Evolutionary conservation across 2,329 filamentous ascomycete genomes (phyloP), one percentile per base, ranked within the genome.

Genomic region (Beauveria pseudobassiana): DNA sequence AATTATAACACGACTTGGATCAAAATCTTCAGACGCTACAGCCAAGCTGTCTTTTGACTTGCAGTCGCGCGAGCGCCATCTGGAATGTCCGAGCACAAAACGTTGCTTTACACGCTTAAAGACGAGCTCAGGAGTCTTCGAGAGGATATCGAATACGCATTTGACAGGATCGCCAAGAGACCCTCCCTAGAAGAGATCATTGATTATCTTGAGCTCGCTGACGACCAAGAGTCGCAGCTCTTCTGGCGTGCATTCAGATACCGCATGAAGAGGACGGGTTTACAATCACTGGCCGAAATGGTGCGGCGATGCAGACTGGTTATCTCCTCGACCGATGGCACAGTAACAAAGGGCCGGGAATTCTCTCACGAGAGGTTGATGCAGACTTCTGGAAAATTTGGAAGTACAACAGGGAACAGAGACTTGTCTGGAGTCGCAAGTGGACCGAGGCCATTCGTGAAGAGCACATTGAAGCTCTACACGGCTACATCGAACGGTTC

Each of bases 1-100:
- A 0, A 48, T 67, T 0, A 87, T 91, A 61, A 80, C 89, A 1
- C 80, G 89, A 0, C 75, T 91, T 0, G 88, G 88, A 0, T 80
- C 80, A 0, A 89, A 89, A 64, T 82, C 68, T 0, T 84, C 80
- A 0, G 30, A 67, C 0, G 69, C 71, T 5, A 89, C 85, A 0
- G 73, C 75, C 3, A 56, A 66, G 0, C 71, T 89, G 0, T 76
- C 70, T 3, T 69, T 89, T 1, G 75, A 69, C 0, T 73, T 76
- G 30, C 46, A 50, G 22, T 50, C 24, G 14, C 46, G 56, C 34
- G n/a, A 49, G 28, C 28, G 28, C 26, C 26, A 28, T 51, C 20
- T n/a, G 8, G 22, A 14, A 42, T 18, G 7, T 18, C 42, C 5
- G 38, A 46, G 30, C 56, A 43, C 46, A 51, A 28, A 34, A 58